Base-by-base conservation (phyloP, 2,329 filamentous ascomycete species). In the Rutstroemia sp. region DNA sequence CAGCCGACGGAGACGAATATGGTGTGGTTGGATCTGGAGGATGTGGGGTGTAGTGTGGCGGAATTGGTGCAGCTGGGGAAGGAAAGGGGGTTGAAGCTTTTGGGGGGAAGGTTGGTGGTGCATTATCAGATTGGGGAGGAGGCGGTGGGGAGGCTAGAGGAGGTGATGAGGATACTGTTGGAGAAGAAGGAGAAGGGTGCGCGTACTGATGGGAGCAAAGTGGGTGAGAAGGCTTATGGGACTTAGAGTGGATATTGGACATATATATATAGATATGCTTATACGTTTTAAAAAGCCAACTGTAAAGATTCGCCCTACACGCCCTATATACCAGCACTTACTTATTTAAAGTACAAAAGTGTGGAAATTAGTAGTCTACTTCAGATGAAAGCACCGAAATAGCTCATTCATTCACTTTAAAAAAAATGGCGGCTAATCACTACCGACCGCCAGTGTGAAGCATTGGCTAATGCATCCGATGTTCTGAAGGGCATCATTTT, bases 1-100 rank as follows among this genome's bases (percentile, higher is more conserved):
- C 75, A 80, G 54, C 78, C 82, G 0, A 80, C 84, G 2, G 83
- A 89, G 69, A 88, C 86, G 17, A 89, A 89, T 65, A 88, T 88
- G 84, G 82, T 88, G 9, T 89, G 85, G 86, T 68, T 88, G 58
- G 81, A 88, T 69, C 72, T 88, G 8, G 76, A 79, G 37, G 74
- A 73, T 7, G 76, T 77, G n/a, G 78, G 78, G 0, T 69, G 85
- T 34, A 72, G 74, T 3, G 68, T 68, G 4, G 75, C 79, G 51
- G 74, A 78, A 42, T 80, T 84, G 58, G 76, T 79, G 9, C 73
- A 76, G 56, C 70, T 80, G 39, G 83, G 76, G 2, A 71, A 79
- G 59, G 76, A 80, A 63, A 76, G 80, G 54, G 84, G 84, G 0
- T 63, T 89, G 55, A 77, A 73, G 60, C 67, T 85, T 14, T 63